Evolutionary conservation across 1,284 basidiomycete genomes (phyloP).

Genomic region (Cutaneotrichosporon cutaneum): DNA sequence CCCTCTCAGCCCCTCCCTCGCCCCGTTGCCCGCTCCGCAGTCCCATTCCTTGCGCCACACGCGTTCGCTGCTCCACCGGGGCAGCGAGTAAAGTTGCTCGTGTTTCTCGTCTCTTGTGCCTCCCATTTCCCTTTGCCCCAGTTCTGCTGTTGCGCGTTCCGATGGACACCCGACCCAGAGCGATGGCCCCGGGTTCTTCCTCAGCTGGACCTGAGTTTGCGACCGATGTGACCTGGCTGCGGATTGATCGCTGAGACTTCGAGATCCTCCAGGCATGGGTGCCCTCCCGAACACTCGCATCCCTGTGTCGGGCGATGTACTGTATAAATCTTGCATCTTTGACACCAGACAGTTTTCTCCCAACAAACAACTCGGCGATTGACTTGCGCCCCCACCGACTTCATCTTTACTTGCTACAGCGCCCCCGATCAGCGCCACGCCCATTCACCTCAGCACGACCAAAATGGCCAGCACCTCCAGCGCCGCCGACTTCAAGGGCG

Average conservation of each 20-base stretch:
- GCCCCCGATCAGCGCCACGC: neutral
- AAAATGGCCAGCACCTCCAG: slow-evolving; percentile 3
- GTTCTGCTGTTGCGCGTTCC: neutral
- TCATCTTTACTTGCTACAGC: neutral
- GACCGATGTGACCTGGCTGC: neutral
- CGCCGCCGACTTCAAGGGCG: slow-evolving; percentile 9
- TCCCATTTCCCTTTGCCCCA: neutral
- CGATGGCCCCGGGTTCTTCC: neutral
- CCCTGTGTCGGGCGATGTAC: neutral
- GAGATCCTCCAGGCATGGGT: neutral
- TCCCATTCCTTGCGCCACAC: neutral
- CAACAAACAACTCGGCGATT: neutral
- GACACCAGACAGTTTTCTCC: neutral
- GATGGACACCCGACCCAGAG: neutral
- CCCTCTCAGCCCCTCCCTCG: neutral
- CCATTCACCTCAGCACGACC: neutral
- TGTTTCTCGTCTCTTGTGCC: neutral
- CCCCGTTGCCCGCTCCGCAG: neutral
- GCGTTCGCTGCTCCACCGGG: neutral
- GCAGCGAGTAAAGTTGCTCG: neutral
- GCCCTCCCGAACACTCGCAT: neutral
- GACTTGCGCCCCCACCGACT: neutral
- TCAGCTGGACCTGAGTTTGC: neutral
- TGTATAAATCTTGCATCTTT: neutral
- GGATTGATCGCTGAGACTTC: slow-evolving; percentile 1